phyloP scores from a whole-genome alignment of 2,329 filamentous ascomycete species.

The Alternaria brassicae region DNA sequence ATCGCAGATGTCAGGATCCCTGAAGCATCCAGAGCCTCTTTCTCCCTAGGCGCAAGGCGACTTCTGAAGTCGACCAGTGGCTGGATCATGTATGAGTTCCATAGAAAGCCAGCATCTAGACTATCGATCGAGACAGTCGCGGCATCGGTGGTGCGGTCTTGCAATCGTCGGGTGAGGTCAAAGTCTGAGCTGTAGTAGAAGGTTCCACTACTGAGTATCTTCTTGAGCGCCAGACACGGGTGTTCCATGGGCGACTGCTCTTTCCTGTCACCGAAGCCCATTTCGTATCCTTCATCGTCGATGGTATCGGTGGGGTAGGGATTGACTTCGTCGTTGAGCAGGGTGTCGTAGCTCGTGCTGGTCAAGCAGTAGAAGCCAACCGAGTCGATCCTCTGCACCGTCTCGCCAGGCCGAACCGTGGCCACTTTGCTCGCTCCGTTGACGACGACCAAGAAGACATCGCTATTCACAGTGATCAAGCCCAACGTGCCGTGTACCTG shows the following conservation, averaged over 20 bases:
- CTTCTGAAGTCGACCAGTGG: conserved; percentile 90
- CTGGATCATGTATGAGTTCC: conserved; percentile 99
- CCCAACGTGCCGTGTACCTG: conserved; percentile 87
- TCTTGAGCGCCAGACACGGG: conserved; percentile 88
- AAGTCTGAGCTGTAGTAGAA: conserved; percentile 99
- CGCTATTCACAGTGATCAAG: conserved; percentile 79
- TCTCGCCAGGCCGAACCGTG: conserved; percentile 84
- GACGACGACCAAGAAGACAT: conserved; percentile 91
- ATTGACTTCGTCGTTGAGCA: conserved; percentile 66
- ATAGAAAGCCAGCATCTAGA: conserved; percentile 89
- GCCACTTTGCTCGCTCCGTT: conserved; percentile 80
- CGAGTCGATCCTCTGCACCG: conserved; percentile 81
- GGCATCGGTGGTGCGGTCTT: conserved; percentile 82
- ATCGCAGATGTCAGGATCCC: conserved; percentile 92
- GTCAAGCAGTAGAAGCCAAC: conserved; percentile 95
- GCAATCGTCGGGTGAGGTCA: conserved; percentile 89
- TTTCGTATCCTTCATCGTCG: conserved; percentile 61
- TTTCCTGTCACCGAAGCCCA: conserved; percentile 62
- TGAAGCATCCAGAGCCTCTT: conserved; percentile 80
- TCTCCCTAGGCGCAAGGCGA: conserved; percentile 76
- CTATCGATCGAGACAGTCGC: conserved; percentile 88
- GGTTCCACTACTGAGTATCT: conserved; percentile 88
- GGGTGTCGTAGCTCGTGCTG: conserved; percentile 82
- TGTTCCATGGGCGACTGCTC: conserved; percentile 79
- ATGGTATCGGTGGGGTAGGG: conserved; percentile 62